Base-by-base conservation (phyloP, 495 filamentous ascomycete species). In the Lindgomyces ingoldianus region DNA sequence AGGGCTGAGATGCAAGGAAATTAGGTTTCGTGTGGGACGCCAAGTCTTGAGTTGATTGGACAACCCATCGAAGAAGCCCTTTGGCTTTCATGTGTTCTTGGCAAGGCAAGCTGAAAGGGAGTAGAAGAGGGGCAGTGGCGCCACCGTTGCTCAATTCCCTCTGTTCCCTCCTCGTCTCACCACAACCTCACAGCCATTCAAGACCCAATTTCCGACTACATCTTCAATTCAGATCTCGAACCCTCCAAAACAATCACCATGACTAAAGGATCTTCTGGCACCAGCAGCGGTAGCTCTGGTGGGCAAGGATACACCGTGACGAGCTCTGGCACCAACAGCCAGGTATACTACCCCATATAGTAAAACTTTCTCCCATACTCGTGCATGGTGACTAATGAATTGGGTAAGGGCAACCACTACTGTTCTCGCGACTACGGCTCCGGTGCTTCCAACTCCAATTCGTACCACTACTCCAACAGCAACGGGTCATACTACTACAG, bases 401-500 rank as follows among this genome's bases (percentile, higher is more conserved):
- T 29, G n/a, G 44, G 33, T 14, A 11, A 66, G 65, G 62, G 69
- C 56, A 85, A 84, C 75, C 81, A 83, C 70, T 85, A 80, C 63
- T 83, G 78, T 73, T 47, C 76, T 52, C 79, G 83, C 30, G 83
- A 85, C 67, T 83, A 80, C 67, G 79, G 81, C 52, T 73, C 70
- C 58, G 51, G 67, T 48, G 80, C 74, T 4, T 24, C 72, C 0
- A 82, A 82, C 66, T 55, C 66, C 3, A 85, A 85, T 71, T 71
- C 80, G 0, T 85, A 84, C 71, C 82, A 84, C 68, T 85, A 84
- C 60, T 83, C 81, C 52, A 85, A 85, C 71, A 65, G 55, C 2
- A 61, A 85, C 58, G 81, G 83, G 8, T 81, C 77, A n/a, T 86
- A 85, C 77, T 83, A 85, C 68, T 85, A 84, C 72, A 82, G 77